Evolutionary conservation across 805 yeast genomes (phyloP).

Genomic region (Millerozyma acaciae): DNA sequence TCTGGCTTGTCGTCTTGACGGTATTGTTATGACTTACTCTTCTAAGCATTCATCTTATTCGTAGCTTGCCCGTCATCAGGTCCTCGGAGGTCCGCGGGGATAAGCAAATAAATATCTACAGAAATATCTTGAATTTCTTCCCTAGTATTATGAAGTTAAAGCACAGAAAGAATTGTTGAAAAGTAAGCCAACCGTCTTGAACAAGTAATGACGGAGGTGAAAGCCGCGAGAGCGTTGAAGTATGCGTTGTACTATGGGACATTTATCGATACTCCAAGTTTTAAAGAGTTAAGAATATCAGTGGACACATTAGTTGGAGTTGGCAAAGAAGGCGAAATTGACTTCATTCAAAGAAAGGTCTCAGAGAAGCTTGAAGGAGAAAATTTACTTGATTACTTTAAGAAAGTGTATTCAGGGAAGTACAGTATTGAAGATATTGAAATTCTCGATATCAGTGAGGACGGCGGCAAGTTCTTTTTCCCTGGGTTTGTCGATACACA

Average conservation of each 20-base stretch:
- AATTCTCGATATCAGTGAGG: constrained; percentile 25
- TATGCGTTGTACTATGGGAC: constrained; percentile 63
- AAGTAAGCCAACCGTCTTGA: too few relatives aligned
- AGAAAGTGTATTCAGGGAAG: constrained; percentile 4
- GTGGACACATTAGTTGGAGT: constrained; percentile 63
- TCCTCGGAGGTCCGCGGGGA: too few relatives aligned
- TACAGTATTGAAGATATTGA: constrained; percentile 18
- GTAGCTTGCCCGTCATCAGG: too few relatives aligned
- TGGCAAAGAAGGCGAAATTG: constrained; percentile 51
- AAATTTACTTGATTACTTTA: constrained; percentile 16
- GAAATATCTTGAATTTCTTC: too few relatives aligned
- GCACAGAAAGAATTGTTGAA: too few relatives aligned
- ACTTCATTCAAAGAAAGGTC: constrained; percentile 22
- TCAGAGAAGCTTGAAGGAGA: constrained; percentile 10
- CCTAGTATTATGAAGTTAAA: too few relatives aligned
- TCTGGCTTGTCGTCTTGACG: too few relatives aligned
- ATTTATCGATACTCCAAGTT: constrained; percentile 63
- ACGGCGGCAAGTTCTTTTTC: constrained; percentile 56
- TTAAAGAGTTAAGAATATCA: constrained; percentile 55
- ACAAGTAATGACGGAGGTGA: constrained; percentile 2
- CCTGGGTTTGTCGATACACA: constrained; percentile 46
- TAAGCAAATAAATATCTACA: too few relatives aligned
- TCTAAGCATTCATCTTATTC: too few relatives aligned
- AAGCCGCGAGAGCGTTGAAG: constrained; percentile 14
- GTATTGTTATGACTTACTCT: too few relatives aligned